phyloP scores from a whole-genome alignment of 306 rosid genomes.

The Datisca glomerata region DNA sequence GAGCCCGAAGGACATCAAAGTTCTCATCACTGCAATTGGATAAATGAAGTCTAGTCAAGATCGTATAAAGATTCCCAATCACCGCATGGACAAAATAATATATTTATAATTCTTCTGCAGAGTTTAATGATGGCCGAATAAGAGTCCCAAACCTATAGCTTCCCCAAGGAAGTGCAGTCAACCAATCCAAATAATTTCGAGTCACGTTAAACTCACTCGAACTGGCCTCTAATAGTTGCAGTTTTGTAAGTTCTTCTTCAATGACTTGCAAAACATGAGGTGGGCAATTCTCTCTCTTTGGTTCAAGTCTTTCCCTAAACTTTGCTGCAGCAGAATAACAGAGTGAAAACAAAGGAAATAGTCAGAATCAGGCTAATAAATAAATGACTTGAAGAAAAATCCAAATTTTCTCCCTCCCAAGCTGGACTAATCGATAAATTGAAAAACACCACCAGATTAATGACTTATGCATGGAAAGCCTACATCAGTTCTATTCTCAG shows the following conservation, averaged over 20 bases:
- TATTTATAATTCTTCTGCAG: no score
- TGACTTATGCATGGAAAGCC: no score
- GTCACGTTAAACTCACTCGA: conserved; percentile 98
- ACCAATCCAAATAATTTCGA: conserved; percentile 96
- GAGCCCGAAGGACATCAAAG: conserved; percentile 81
- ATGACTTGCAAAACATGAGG: conserved; percentile 90
- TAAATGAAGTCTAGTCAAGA: no score
- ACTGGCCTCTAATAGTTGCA: conserved; percentile 92
- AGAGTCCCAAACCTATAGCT: conserved; percentile 59
- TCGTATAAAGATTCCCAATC: no score
- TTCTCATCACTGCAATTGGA: conserved; percentile 74
- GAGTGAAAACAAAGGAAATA: background rate
- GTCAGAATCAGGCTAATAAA: no score
- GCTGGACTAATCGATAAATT: background rate
- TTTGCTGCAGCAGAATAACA: conserved; percentile 40
- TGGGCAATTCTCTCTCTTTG: conserved; percentile 85
- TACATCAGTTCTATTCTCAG: no score
- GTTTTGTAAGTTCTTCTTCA: conserved; percentile 89
- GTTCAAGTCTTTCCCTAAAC: conserved; percentile 92
- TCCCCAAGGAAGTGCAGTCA: conserved; percentile 98
- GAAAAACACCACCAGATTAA: no score
- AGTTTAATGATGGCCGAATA: no score
- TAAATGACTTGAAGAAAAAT: background rate
- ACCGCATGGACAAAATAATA: no score
- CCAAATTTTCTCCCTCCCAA: background rate